Evolutionary conservation across 805 yeast genomes (phyloP).

Genomic region (Candida nanaspora): DNA sequence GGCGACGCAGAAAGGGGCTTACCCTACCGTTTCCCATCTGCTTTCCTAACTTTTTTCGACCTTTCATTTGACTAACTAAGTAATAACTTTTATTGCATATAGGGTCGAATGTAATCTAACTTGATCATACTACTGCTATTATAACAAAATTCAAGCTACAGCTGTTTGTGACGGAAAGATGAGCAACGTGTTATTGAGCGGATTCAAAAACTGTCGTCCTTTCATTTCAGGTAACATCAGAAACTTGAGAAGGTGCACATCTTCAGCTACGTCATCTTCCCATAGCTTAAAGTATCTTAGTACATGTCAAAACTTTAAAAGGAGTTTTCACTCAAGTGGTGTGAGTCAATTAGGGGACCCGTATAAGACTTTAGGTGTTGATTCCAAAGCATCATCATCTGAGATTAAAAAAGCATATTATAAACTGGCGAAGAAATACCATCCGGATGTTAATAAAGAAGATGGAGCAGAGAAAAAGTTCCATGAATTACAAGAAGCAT

Average conservation of each 20-base stretch:
- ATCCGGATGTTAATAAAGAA: conserved; percentile 95
- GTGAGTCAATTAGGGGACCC: conserved; percentile 53
- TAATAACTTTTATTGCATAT: too few species aligned
- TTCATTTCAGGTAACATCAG: background rate
- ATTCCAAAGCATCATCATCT: conserved; percentile 58
- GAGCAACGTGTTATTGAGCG: background rate
- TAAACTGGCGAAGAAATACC: conserved; percentile 86
- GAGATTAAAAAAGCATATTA: conserved; percentile 94
- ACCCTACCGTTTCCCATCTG: too few species aligned
- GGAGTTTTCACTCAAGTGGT: conserved; percentile 38
- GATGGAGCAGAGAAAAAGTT: conserved; percentile 80
- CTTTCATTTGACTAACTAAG: too few species aligned
- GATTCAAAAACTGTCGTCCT: background rate
- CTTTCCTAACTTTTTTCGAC: too few species aligned
- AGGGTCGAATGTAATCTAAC: too few species aligned
- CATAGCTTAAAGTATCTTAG: too few species aligned
- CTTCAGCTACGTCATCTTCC: background rate
- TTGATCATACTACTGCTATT: too few species aligned
- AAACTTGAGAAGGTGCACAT: background rate
- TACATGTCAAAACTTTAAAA: background rate
- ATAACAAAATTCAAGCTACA: too few species aligned
- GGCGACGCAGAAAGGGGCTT: too few species aligned
- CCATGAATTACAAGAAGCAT: conserved; percentile 90
- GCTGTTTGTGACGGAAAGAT: background rate
- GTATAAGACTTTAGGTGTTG: conserved; percentile 75